Evolutionary conservation across 192 early-diverging fungal genomes (phyloP).

Genomic region (Coemansia sp.): DNA sequence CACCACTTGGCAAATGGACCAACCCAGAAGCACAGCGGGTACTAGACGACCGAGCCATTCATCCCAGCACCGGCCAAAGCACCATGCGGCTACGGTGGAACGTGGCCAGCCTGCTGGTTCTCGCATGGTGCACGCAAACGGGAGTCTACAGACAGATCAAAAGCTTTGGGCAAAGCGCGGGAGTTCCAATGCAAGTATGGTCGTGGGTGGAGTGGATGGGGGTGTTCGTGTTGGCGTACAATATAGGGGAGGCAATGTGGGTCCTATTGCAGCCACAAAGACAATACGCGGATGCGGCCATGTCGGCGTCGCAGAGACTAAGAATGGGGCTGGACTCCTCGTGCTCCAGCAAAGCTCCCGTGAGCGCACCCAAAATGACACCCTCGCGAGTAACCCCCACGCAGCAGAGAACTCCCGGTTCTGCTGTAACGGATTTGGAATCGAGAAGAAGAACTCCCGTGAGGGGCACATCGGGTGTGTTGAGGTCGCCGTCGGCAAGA

Average conservation of each 20-base stretch:
- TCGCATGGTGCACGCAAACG: conserved; percentile 33
- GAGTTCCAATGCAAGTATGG: conserved; percentile 23
- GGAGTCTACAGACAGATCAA: conserved; percentile 31
- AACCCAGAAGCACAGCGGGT: conserved; percentile 47
- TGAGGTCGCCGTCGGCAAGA: conserved; percentile 30
- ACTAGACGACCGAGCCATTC: conserved; percentile 36
- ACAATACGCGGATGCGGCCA: conserved; percentile 28
- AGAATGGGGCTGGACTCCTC: conserved; percentile 38
- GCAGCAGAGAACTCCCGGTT: conserved; percentile 25
- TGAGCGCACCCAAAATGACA: conserved; percentile 36
- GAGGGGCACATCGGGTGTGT: conserved; percentile 7
- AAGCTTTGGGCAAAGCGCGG: conserved; percentile 9
- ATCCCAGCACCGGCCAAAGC: conserved; percentile 31
- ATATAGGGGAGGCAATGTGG: conserved; percentile 50
- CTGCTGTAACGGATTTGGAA: not conserved
- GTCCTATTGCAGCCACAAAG: conserved; percentile 35
- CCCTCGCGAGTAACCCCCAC: conserved; percentile 13
- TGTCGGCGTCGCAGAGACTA: conserved; percentile 41
- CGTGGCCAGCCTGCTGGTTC: conserved; percentile 28
- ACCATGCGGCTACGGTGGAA: conserved; percentile 49
- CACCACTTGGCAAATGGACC: conserved; percentile 30
- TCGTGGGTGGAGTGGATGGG: conserved; percentile 27
- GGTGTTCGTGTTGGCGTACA: conserved; percentile 30
- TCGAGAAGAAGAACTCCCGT: not conserved
- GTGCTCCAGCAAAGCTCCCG: conserved; percentile 14